Base-by-base conservation (phyloP, 2,329 filamentous ascomycete species). In the Trichoderma gracile region DNA sequence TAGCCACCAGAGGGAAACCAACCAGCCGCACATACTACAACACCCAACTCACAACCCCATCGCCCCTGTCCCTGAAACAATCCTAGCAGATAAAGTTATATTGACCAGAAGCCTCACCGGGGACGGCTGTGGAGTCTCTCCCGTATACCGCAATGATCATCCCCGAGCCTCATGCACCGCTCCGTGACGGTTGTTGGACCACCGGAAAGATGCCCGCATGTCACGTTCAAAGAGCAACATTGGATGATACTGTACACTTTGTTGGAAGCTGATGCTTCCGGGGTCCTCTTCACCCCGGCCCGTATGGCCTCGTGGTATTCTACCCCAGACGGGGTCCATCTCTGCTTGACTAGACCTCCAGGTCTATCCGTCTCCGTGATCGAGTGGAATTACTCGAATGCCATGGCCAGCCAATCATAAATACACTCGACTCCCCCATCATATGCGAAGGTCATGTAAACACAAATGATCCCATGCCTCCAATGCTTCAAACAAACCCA, bases 41-140 rank as follows among this genome's bases (percentile, higher is more conserved):
- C 33, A n/a, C 17, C 21, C n/a, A 40, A n/a, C 50, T 12, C 19
- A 17, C 17, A n/a, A 30, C 40, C 12, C 38, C 38, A 19, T 61
- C 47, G 23, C 5, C 12, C 9, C 12, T 14, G 43, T 46, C 58
- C 33, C 58, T 61, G 58, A 61, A 61, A 61, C 58, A 21, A 45
- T 6, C 58, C 58, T 58, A 61, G 58, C 38, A 61, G 14, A 53
- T 61, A 23, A 52, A 60, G 38, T 61, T 53, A 61, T 23, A 61
- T 53, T 60, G 33, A 38, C 23, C 25, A 27, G 30, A 17, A 53
- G 23, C 47, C n/a, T 61, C 58, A 53, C 38, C 49, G 58, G 58
- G 38, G 38, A 42, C 30, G 14, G 9, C n/a, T 43, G 46, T 52
- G 58, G 47, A 40, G 58, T 40, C 23, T 3, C 17, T 8, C 47